phyloP scores from a whole-genome alignment of 306 rosid species.

The Cucurbita argyrosperma region DNA sequence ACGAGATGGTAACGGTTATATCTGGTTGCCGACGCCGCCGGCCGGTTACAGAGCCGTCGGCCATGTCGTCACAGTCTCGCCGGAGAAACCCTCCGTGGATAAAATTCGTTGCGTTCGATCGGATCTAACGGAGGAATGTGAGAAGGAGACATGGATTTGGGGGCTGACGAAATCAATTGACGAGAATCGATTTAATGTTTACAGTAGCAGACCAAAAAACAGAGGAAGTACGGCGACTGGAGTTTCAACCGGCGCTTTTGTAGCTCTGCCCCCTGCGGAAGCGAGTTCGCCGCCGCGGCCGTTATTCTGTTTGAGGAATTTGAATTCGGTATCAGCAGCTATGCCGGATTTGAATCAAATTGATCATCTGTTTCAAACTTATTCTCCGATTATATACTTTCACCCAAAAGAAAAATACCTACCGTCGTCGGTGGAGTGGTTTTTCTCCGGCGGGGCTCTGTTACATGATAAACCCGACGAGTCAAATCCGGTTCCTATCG shows the following conservation, averaged over 20 bases:
- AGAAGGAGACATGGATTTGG: constrained; percentile 46
- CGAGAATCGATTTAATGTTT: constrained; percentile 26
- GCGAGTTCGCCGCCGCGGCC: not conserved
- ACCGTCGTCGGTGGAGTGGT: constrained; percentile 53
- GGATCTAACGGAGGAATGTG: constrained; percentile 49
- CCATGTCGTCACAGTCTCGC: constrained; percentile 35
- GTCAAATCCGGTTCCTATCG: constrained; percentile 29
- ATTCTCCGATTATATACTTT: constrained; percentile 43
- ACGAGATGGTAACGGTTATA: constrained; percentile 32
- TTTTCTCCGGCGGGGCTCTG: constrained; percentile 50
- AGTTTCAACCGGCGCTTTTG: constrained; percentile 44
- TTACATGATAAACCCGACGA: constrained; percentile 28
- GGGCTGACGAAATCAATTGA: constrained; percentile 16
- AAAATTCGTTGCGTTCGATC: constrained; percentile 41
- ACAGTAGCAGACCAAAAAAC: constrained; percentile 32
- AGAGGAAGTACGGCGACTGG: constrained; percentile 35
- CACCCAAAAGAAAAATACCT: constrained; percentile 49
- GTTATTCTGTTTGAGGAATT: constrained; percentile 46
- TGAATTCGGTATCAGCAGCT: constrained; percentile 12
- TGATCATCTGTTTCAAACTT: constrained; percentile 26
- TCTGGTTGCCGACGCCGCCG: constrained; percentile 61
- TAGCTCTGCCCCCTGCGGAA: constrained; percentile 6
- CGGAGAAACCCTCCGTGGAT: constrained; percentile 42
- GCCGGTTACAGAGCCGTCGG: constrained; percentile 60
- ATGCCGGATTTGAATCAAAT: constrained; percentile 50